These are phyloP conservation scores for Fusarium hostae DNA, from an alignment of 2,329 filamentous ascomycete species.

Conservation along the genomic window DNA sequence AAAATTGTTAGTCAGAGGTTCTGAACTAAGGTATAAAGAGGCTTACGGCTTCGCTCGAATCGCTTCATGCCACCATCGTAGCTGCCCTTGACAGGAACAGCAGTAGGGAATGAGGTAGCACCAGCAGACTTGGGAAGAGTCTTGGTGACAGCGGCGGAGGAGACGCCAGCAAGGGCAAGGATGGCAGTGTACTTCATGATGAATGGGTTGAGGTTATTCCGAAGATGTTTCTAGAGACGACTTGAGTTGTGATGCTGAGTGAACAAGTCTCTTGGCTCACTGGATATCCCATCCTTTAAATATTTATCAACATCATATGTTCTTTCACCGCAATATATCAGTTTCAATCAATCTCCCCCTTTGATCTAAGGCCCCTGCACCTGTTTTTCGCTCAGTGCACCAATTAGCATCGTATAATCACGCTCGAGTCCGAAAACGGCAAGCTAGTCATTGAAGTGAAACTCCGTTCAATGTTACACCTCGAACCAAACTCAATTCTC, in stretches of 20 bases:
- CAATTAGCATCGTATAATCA: conserved; percentile 9
- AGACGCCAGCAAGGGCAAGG: conserved; percentile 32
- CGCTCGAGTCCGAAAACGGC: conserved; percentile 16
- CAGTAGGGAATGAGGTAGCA: conserved; percentile 31
- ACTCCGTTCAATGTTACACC: conserved; percentile 39
- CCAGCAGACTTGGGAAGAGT: conserved; percentile 38
- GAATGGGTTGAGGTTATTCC: background rate
- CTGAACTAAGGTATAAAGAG: no score
- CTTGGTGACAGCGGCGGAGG: conserved; percentile 35
- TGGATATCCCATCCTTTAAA: conserved; percentile 14
- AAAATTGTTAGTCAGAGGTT: background rate
- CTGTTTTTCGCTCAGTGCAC: background rate
- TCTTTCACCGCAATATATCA: background rate
- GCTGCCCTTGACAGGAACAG: conserved; percentile 35
- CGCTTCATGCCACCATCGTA: conserved; percentile 39
- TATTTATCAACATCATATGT: background rate
- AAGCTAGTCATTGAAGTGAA: conserved; percentile 11
- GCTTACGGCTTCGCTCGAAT: conserved; percentile 34
- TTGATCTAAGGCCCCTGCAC: background rate
- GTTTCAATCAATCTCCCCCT: background rate
- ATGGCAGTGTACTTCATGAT: conserved; percentile 37
- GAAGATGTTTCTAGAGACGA: background rate
- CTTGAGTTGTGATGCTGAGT: background rate
- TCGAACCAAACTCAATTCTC: background rate
- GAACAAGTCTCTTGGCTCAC: conserved; percentile 1